phyloP scores from a whole-genome alignment of 177 flowering plant species.

The Vitis hybrid region DNA sequence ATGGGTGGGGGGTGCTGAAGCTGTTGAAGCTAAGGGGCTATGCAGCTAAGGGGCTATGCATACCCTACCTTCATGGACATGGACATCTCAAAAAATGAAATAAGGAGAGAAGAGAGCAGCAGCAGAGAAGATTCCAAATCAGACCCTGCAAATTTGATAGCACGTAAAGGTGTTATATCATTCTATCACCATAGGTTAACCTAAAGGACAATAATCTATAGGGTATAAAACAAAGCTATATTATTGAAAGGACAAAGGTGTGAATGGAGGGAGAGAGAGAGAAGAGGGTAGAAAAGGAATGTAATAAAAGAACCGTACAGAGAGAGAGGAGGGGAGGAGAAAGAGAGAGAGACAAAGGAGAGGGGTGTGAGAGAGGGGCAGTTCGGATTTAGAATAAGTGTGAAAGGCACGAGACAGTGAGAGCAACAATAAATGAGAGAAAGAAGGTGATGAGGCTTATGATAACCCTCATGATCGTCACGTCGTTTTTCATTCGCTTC shows the following conservation, averaged over 20 bases:
- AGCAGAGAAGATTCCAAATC: constrained; percentile 16
- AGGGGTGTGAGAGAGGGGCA: constrained; percentile 44
- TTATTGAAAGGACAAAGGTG: background rate
- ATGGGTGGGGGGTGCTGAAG: background rate
- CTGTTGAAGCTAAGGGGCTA: background rate
- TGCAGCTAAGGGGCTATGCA: background rate
- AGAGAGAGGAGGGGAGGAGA: background rate
- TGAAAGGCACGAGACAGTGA: constrained; percentile 76
- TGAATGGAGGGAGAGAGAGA: background rate
- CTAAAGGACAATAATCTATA: background rate
- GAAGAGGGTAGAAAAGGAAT: background rate
- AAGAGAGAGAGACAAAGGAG: constrained; percentile 4
- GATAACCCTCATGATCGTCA: constrained; percentile 81
- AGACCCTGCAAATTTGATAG: constrained; percentile 11
- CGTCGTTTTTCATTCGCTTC: constrained; percentile 64
- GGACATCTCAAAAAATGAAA: background rate
- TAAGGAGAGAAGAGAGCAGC: background rate
- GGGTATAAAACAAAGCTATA: too few relatives aligned
- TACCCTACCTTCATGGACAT: background rate
- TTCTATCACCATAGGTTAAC: constrained; percentile 2
- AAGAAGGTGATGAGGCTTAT: constrained; percentile 51
- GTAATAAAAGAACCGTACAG: background rate
- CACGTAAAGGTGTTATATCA: constrained; percentile 17
- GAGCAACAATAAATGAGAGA: constrained; percentile 50
- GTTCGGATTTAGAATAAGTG: constrained; percentile 76